Base-by-base conservation (phyloP, 169 alveolate genomes). In the Plasmodium knowlesi region DNA sequence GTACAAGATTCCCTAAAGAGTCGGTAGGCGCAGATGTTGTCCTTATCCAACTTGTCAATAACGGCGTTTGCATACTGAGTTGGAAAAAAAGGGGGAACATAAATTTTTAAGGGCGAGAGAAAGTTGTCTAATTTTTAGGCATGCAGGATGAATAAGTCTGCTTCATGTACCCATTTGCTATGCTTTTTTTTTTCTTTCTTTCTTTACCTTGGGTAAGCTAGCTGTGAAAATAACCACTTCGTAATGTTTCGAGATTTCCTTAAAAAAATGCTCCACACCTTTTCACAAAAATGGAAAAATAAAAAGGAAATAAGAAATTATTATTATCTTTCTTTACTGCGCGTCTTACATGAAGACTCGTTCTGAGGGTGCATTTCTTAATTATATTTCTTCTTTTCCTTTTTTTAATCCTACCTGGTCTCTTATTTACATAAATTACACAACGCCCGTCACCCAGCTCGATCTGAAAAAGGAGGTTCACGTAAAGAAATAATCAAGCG, bases 221-320 rank as follows among this genome's bases (percentile, higher is more conserved):
- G 98, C 98, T 16, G 98, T 97, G 91, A 97, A 97, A 54, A 97
- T 95, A 32, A 97, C 98, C 74, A 96, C 96, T 79, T 97, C 98
- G 84, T 84, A 97, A 85, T 94, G 70, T 84, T 95, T 78, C 39
- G 96, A 84, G 57, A 96, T 96, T 79, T 92, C 94, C 54, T 96
- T 53, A 34, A 97, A 84, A 93, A 97, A 97, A 37, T 95, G 81
- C 81, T 96, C 97, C 30, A 97, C 97, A 43, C 98, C 97, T 83
- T 92, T 92, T 76, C 93, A 76, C 80, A 91, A 90, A 71, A 92
- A 25, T 5, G 71, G 25, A 67, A 5, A 28, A 71, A 50, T 3
- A 50, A 39, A 34, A n/a, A 10, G 37, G n/a, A 25, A 10, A 71
- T 41, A 70, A 0, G 72, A 32, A 57, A 57, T 34, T 54, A 1